Conservation (phyloP, 345 rosid genomes). For the Streptanthus diversifolius region DNA sequence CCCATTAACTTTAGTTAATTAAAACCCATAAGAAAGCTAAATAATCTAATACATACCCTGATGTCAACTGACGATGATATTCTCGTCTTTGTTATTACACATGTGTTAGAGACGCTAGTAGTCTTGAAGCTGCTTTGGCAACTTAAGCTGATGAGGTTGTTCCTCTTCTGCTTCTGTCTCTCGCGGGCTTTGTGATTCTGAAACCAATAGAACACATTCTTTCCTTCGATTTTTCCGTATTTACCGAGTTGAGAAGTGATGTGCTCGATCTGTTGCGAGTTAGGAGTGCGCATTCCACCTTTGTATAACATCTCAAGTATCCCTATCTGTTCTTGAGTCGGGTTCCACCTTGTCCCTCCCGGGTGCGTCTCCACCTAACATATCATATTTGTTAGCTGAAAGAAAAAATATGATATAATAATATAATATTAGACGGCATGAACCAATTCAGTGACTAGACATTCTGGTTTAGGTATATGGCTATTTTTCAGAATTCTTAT, state of each 20-base stretch:
- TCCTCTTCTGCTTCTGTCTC: constrained; percentile 93
- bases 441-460: not conserved
- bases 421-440: not conserved
- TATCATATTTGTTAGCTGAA: not conserved
- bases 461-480: not conserved
- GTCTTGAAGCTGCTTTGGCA: constrained; percentile 41
- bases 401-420: not conserved
- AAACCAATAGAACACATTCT: constrained; percentile 97
- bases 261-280: constrained; percentile 88
- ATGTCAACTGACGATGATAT: constrained; percentile 44
- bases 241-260: constrained; percentile 75
- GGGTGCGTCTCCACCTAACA: constrained; percentile 79
- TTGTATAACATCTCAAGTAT: constrained; percentile 85
- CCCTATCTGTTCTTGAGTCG: constrained; percentile 95
- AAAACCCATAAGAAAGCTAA: not conserved
- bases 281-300: constrained; percentile 92
- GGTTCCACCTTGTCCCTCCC: constrained; percentile 98
- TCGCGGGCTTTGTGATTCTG: constrained; percentile 99
- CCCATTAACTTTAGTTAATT: not conserved
- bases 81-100: constrained; percentile 11
- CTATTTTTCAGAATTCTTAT: not conserved
- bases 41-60: constrained; percentile 38
- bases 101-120: constrained; percentile 23
- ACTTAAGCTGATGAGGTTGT: constrained; percentile 47
- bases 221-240: constrained; percentile 95